These are phyloP conservation scores for Ceratocystis huliohia DNA, from an alignment of 2,329 filamentous ascomycete species.

Conservation along the genomic window DNA sequence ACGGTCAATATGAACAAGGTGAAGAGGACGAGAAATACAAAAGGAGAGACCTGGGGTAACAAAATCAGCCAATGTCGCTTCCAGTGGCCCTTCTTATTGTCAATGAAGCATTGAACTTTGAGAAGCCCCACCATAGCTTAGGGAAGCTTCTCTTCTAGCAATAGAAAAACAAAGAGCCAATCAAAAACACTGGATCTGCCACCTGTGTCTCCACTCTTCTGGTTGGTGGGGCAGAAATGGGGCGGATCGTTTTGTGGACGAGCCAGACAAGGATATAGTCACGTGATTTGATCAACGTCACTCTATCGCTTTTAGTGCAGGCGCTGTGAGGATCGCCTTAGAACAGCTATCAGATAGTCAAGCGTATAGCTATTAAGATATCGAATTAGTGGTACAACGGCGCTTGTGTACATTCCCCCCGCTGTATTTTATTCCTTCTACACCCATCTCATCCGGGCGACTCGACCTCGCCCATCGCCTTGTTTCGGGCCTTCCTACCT, in stretches of 20 bases:
- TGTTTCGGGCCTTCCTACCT: not conserved
- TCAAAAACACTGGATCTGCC: not conserved
- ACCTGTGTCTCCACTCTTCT: not conserved
- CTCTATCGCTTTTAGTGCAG: not conserved
- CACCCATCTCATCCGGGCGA: not conserved
- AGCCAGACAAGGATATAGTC: not conserved
- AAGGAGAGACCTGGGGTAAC: not conserved
- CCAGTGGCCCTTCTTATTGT: too few relatives aligned
- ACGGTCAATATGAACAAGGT: slow-evolving; percentile 2
- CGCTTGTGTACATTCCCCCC: too few relatives aligned
- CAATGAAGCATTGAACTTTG: not conserved
- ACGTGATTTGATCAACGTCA: not conserved
- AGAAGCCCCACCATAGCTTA: slow-evolving; percentile 5
- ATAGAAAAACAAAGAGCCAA: not conserved
- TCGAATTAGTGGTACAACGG: not conserved
- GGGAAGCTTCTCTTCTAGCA: not conserved
- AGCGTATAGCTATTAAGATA: not conserved
- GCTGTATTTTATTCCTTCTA: too few relatives aligned
- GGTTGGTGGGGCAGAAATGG: not conserved
- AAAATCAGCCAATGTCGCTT: not conserved
- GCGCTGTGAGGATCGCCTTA: not conserved
- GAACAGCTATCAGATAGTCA: not conserved
- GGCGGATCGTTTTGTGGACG: not conserved
- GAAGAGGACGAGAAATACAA: not conserved
- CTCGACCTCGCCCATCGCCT: not conserved